Evolutionary conservation across 108 stramenopile species (phyloP).

Genomic region (Fistulifera pelliculosa): DNA sequence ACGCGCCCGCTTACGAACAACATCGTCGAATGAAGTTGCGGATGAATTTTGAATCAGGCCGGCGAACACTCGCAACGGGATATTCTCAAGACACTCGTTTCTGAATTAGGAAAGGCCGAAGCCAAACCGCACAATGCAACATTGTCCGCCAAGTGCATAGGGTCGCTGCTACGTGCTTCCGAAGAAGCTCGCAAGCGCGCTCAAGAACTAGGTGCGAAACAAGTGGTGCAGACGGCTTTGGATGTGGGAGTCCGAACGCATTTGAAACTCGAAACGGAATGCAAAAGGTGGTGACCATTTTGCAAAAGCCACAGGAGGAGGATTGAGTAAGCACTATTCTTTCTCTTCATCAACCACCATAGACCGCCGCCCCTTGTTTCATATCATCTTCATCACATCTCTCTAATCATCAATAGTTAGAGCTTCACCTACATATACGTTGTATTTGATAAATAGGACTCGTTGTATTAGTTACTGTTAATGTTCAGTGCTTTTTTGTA

Average conservation of each 20-base stretch:
- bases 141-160: constrained; percentile 71
- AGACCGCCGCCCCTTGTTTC: too few species aligned
- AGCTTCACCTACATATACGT: too few species aligned
- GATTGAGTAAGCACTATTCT: constrained; percentile 10
- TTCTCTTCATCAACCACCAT: too few species aligned
- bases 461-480: too few species aligned
- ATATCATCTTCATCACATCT: too few species aligned
- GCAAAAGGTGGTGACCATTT: constrained; percentile 29
- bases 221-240: constrained; percentile 65
- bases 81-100: constrained; percentile 65
- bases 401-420: too few species aligned
- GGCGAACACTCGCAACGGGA: constrained; percentile 51
- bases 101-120: constrained; percentile 64
- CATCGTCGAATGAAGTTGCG: constrained; percentile 31
- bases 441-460: too few species aligned
- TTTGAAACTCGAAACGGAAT: constrained; percentile 64
- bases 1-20: constrained; percentile 26
- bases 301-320: constrained; percentile 16
- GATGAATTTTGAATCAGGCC: constrained; percentile 57
- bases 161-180: constrained; percentile 59
- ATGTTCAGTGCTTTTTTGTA: neutral
- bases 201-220: constrained; percentile 75
- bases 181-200: constrained; percentile 62
- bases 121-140: constrained; percentile 78
- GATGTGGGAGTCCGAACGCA: constrained; percentile 76